phyloP scores from a whole-genome alignment of 441 rosid genomes.

The Manihot esculenta region DNA sequence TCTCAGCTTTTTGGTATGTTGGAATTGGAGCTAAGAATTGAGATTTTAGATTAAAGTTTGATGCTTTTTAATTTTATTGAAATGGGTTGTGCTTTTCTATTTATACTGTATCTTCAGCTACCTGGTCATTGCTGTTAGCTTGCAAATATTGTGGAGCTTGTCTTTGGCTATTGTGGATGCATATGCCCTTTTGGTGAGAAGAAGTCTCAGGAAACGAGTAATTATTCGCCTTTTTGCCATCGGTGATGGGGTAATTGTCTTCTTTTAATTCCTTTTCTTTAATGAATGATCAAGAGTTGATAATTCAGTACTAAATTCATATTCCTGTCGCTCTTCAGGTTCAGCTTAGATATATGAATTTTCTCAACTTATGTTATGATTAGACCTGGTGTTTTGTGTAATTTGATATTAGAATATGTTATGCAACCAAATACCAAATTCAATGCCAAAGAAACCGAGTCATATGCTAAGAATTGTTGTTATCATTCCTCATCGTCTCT shows the following conservation, averaged over 20 bases:
- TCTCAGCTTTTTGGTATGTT: constrained; percentile 69
- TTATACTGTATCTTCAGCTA: constrained; percentile 45
- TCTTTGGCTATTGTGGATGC: constrained; percentile 58
- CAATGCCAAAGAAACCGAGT: too few relatives aligned
- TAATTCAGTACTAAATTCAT: neutral
- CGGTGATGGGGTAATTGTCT: constrained; percentile 68
- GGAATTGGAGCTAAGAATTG: neutral
- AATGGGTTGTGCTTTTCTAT: constrained; percentile 2
- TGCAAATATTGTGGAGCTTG: constrained; percentile 79
- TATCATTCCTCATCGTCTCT: too few relatives aligned
- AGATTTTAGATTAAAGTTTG: constrained; percentile 3
- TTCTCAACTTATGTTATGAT: neutral
- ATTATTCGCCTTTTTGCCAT: constrained; percentile 52
- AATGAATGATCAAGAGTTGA: neutral
- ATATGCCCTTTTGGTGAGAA: constrained; percentile 64
- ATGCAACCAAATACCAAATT: too few relatives aligned
- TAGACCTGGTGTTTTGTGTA: neutral
- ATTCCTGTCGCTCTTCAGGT: neutral
- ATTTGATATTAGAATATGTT: neutral
- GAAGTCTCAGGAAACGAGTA: constrained; percentile 52
- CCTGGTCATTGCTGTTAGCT: constrained; percentile 64
- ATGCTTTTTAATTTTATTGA: neutral
- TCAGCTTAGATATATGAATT: neutral
- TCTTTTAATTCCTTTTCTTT: constrained; percentile 2
- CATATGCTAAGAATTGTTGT: too few relatives aligned